Evolutionary conservation across 2,329 filamentous ascomycete species (phyloP), one percentile per base, ranked within the genome.

Genomic region (Aspergillus sp.): DNA sequence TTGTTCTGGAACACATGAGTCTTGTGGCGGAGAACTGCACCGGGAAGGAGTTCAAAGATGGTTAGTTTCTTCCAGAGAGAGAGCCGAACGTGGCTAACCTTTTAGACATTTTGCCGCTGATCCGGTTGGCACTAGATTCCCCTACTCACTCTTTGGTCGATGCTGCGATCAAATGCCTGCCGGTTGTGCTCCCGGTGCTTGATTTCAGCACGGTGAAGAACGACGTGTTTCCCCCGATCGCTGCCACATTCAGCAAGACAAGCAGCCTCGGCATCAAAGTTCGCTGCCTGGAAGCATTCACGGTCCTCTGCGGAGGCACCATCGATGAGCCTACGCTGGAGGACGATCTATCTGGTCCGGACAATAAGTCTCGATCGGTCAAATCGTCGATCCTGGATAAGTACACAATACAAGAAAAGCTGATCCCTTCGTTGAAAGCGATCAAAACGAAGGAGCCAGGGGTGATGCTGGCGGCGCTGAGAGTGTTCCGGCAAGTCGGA

Each of bases 391-490:
- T 89, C 3, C 67, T 98, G 16, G 91, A 98, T 64, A 96, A 96
- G 58, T 96, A 91, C 53, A 96, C 91, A 0, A 89, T 98, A 64
- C 91, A 98, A 57, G 91, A 98, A 55, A 96, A 95, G 65, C 83
- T 98, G 20, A 75, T 96, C 0, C 91, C 91, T 0, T 65, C 96
- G 4, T 71, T 98, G 39, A 86, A 84, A 51, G 86, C 72, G 2
- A 96, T 98, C 64, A 96, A 94, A 61, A 98, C 91, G 0, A 96
- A 94, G 55, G 91, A 98, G 57, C 91, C 91, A 0, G 88, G 86
- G 5, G 91, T 98, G 7, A 96, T 96, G 84, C 82, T 96, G 69
- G 88, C 89, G 4, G 82, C 86, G 1, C 68, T 96, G 20, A 80
- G 80, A 34, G 86, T 95, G 1, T 78, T 96, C 43, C 76, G 75